These are phyloP conservation scores for Mortierella sp. DNA, from an alignment of 371 early-diverging fungal genomes.

Conservation along the genomic window DNA sequence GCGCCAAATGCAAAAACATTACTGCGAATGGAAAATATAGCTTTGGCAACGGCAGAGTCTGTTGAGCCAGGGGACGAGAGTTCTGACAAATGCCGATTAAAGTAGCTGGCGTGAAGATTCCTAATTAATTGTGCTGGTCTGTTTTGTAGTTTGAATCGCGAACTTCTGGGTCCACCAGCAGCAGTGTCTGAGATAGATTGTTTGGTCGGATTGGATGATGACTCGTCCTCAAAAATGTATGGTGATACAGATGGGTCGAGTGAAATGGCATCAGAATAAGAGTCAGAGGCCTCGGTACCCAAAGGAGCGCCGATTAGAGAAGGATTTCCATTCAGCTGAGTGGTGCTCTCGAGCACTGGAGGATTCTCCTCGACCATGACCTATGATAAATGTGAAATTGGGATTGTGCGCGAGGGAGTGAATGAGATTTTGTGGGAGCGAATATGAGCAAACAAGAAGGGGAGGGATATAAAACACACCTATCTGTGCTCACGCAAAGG, in stretches of 20 bases:
- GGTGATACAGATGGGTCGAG: background rate
- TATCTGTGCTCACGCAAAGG: constrained; percentile 4
- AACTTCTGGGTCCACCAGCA: background rate
- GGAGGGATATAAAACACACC: background rate
- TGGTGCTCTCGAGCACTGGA: constrained; percentile 25
- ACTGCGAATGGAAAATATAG: constrained; percentile 26
- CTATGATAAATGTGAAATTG: background rate
- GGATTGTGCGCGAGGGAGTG: background rate
- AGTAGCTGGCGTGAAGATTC: constrained; percentile 53
- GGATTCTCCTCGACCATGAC: constrained; percentile 24
- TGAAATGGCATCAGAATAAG: background rate
- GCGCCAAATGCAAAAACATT: constrained; percentile 44
- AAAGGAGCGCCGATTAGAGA: constrained; percentile 17
- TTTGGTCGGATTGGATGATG: background rate
- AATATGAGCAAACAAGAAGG: background rate
- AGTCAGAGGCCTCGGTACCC: background rate
- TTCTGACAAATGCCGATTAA: constrained; percentile 18
- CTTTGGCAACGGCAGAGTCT: constrained; percentile 20
- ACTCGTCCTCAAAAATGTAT: background rate
- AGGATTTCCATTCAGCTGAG: constrained; percentile 10
- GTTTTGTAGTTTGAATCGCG: constrained; percentile 34
- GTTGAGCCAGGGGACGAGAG: background rate
- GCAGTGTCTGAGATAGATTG: background rate
- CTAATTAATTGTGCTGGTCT: constrained; percentile 52
- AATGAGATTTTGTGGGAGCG: constrained; percentile 4